Evolutionary conservation across 2,329 filamentous ascomycete genomes (phyloP).

Genomic region (Sphaerulina musiva): DNA sequence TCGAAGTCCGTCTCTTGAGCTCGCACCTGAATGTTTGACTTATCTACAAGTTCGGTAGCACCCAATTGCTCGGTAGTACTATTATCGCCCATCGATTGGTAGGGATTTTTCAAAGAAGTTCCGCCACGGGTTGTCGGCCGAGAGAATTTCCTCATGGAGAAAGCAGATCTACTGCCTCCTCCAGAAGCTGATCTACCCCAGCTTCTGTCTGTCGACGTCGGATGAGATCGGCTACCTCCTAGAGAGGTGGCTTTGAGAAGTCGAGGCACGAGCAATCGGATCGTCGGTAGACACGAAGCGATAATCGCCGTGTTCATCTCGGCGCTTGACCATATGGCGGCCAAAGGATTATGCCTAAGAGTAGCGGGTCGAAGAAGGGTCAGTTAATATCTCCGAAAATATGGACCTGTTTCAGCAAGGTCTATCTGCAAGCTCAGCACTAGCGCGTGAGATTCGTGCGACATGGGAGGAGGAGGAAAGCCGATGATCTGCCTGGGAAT

Average conservation of each 20-base stretch:
- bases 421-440: too few species aligned
- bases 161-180: neutral
- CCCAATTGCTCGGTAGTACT: neutral
- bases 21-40: slow-evolving; percentile 3
- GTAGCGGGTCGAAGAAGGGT: too few species aligned
- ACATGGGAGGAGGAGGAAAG: too few species aligned
- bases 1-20: slow-evolving; percentile 15
- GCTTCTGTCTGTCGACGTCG: neutral
- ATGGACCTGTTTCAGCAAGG: too few species aligned
- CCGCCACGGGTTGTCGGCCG: neutral
- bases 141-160: neutral
- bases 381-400: too few species aligned
- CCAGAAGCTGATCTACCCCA: neutral
- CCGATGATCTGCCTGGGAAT: too few species aligned
- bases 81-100: neutral
- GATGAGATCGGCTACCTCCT: neutral
- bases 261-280: slow-evolving; percentile 34
- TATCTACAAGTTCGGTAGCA: neutral
- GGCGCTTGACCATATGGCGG: slow-evolving; percentile 33
- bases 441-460: too few species aligned
- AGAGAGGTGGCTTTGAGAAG: slow-evolving; percentile 25
- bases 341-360: slow-evolving; percentile 26
- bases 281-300: slow-evolving; percentile 35
- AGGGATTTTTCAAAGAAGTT: neutral
- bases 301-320: slow-evolving; percentile 36